Base-by-base conservation (phyloP, 495 filamentous ascomycete species). In the Trichocladium uniseriatum region DNA sequence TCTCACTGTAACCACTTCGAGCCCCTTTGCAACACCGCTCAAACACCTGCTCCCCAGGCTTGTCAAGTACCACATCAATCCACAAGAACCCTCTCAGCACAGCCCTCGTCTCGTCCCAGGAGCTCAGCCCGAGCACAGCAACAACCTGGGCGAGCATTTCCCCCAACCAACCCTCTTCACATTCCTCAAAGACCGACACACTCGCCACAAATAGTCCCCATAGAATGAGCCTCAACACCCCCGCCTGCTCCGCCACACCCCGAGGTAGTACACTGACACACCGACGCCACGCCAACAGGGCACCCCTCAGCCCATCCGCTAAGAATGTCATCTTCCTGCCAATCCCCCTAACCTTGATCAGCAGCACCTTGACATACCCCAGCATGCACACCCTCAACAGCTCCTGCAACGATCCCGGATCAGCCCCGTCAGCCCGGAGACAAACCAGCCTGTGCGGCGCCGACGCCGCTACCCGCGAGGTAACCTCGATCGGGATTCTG, bases 11-110 rank as follows among this genome's bases (percentile, higher is more conserved):
- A n/a, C 27, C 27, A 5, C 27, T 5, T 10, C 27, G 5, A 29
- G 27, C 27, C 10, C 27, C 27, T 10, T 29, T 5, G 27, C 27
- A 16, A 14, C 15, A 21, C 6, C 16, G 45, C 18, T 39, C 10
- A 36, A 49, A 41, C 20, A 42, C 3, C 2, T 5, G 19, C 31
- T 14, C 5, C 13, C 19, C 28, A 11, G 27, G 7, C 28, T 35
- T 0, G 18, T 41, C 37, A 18, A 41, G 34, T 6, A 1, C 14
- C 16, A 14, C 13, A 34, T 55, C 53, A 14, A 55, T 38, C 53
- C 53, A 55, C 6, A 55, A 18, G 13, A 55, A 55, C 18, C 24
- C 35, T n/a, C 47, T 55, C 13, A 55, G n/a, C 16, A 47, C 38
- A 5, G 1, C 15, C 38, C 43, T 51, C 9, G 37, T 31, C 37